Percentiles rank a stretch among this genome's conserved stretches.
phyloP scores from a whole-genome alignment of 2,329 filamentous ascomycete species.

The Botrytis fabae region DNA sequence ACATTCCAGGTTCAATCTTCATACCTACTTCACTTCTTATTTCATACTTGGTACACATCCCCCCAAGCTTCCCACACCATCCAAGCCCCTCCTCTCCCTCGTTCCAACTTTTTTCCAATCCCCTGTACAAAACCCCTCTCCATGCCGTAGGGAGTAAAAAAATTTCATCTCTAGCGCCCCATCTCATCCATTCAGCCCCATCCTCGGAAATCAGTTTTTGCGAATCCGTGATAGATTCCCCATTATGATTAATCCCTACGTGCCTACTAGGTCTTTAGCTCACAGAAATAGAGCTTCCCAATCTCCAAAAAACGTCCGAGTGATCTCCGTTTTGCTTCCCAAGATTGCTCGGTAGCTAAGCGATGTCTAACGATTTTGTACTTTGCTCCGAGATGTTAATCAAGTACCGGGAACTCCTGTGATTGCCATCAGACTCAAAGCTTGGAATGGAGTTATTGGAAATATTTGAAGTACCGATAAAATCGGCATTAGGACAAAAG shows the following conservation, averaged over 20 bases:
- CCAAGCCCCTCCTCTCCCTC: neutral
- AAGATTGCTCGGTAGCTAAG: neutral
- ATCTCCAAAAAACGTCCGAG: slow-evolving; percentile 1
- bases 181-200: neutral
- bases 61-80: neutral
- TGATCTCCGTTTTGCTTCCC: neutral
- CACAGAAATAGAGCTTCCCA: neutral
- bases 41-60: neutral
- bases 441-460: neutral
- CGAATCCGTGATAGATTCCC: neutral
- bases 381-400: neutral
- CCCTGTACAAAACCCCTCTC: neutral
- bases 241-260: neutral
- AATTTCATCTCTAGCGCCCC: neutral
- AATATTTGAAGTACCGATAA: neutral
- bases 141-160: neutral
- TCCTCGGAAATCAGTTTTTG: neutral
- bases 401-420: neutral
- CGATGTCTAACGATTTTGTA: neutral
- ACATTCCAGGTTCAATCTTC: neutral
- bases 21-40: neutral
- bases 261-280: neutral
- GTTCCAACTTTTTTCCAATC: neutral
- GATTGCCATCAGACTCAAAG: neutral
- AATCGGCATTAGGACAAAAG: neutral